Evolutionary conservation across 768 basidiomycete species (phyloP).

Genomic region (Termitomyces sp.): DNA sequence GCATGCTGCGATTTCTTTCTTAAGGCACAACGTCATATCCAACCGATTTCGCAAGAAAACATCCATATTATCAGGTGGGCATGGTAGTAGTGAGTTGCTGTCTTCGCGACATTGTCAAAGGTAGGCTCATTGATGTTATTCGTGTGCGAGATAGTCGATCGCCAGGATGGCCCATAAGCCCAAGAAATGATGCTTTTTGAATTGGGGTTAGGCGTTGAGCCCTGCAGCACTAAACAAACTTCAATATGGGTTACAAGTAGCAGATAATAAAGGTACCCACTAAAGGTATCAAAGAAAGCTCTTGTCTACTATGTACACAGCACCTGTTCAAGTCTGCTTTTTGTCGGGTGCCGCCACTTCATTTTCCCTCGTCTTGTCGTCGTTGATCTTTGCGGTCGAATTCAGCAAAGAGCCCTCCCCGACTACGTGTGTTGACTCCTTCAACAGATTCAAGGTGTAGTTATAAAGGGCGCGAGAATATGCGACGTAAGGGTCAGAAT

Average conservation of each 20-base stretch:
- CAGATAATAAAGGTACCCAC: background rate
- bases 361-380: background rate
- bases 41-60: background rate
- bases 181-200: background rate
- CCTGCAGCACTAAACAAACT: background rate
- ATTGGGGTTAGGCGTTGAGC: background rate
- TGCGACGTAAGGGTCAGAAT: conserved; percentile 39
- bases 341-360: background rate
- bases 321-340: background rate
- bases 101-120: background rate
- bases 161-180: background rate
- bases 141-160: background rate
- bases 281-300: background rate
- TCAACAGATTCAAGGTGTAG: conserved; percentile 66
- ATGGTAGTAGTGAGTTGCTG: background rate
- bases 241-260: background rate
- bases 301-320: background rate
- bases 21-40: background rate
- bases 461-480: conserved; percentile 67
- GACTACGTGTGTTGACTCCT: conserved; percentile 55
- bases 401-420: conserved; percentile 34
- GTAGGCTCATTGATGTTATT: background rate
- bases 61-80: background rate
- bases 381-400: background rate
- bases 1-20: background rate